A percentile compares a stretch with the other conserved stretches of the same genome.
Conservation (phyloP, 441 rosid species). For the Populus tomentosa region DNA sequence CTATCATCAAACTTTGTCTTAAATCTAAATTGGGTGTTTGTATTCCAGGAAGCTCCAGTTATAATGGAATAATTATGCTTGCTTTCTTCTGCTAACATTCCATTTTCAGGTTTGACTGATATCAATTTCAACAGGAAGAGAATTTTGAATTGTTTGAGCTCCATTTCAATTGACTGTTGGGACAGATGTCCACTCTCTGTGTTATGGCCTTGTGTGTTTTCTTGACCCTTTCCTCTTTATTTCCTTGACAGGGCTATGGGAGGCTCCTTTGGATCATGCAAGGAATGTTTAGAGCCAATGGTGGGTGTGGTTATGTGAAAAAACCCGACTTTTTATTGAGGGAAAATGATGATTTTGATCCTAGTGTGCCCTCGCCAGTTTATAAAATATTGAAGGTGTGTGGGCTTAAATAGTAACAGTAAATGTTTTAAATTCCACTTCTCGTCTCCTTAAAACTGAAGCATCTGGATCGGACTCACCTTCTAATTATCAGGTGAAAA, state of each 20-base stretch:
- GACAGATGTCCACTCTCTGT: too few relatives aligned
- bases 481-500: constrained; percentile 41
- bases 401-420: background rate
- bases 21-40: too few relatives aligned
- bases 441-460: constrained; percentile 4
- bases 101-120: too few relatives aligned
- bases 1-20: too few relatives aligned
- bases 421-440: background rate
- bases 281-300: constrained; percentile 77
- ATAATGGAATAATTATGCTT: too few relatives aligned
- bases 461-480: background rate
- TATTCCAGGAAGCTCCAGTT: too few relatives aligned
- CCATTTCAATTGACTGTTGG: background rate
- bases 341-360: constrained; percentile 35
- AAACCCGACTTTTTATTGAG: constrained; percentile 54
- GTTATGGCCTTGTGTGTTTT: too few relatives aligned
- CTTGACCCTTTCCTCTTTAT: background rate
- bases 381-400: constrained; percentile 45
- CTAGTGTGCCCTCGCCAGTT: constrained; percentile 16
- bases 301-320: constrained; percentile 64
- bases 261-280: constrained; percentile 64
- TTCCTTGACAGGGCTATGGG: constrained; percentile 40
- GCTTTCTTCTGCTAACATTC: too few relatives aligned
- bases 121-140: too few relatives aligned
- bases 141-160: too few relatives aligned